Evolutionary conservation across 2,329 filamentous ascomycete genomes (phyloP).

Genomic region (Cordyceps tenuipes): DNA sequence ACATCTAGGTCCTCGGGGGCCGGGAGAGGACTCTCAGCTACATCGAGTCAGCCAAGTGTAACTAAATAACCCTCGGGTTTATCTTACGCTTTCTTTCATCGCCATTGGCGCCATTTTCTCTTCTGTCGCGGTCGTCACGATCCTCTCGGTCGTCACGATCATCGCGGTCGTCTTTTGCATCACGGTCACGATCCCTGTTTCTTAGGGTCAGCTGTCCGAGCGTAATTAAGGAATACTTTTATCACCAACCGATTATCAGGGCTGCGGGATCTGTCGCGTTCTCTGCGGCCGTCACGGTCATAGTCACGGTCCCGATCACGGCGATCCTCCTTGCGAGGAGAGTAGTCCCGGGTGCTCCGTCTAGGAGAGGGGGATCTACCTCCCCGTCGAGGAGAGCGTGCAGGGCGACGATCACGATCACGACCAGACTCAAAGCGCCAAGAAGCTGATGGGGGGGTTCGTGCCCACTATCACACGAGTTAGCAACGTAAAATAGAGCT

Average conservation of each 20-base stretch:
- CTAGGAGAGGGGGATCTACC: slow-evolving; percentile 73
- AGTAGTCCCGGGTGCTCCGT: slow-evolving; percentile 69
- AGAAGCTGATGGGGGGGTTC: slow-evolving; percentile 92
- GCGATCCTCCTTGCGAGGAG: slow-evolving; percentile 81
- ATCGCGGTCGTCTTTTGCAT: slow-evolving; percentile 58
- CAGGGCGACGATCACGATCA: slow-evolving; percentile 58
- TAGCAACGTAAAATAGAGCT: slow-evolving; percentile 5
- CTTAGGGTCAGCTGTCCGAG: not conserved
- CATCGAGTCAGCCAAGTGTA: slow-evolving; percentile 23
- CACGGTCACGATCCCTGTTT: slow-evolving; percentile 44
- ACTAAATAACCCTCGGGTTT: not conserved
- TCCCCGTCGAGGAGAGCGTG: slow-evolving; percentile 55
- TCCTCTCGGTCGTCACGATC: slow-evolving; percentile 49
- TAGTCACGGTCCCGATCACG: slow-evolving; percentile 73
- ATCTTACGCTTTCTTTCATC: slow-evolving; percentile 80
- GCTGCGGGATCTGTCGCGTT: slow-evolving; percentile 69
- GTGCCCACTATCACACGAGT: slow-evolving; percentile 66
- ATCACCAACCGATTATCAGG: slow-evolving; percentile 49
- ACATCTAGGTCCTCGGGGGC: slow-evolving; percentile 93
- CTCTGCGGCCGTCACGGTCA: slow-evolving; percentile 65
- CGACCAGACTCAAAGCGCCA: slow-evolving; percentile 96
- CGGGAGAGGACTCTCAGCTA: slow-evolving; percentile 68
- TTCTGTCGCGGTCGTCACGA: slow-evolving; percentile 53
- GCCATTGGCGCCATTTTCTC: slow-evolving; percentile 71
- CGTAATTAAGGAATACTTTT: slow-evolving; percentile 6